Evolutionary conservation across 139 green algal genomes (phyloP).

Genomic region (Yamagishiella unicocca): DNA sequence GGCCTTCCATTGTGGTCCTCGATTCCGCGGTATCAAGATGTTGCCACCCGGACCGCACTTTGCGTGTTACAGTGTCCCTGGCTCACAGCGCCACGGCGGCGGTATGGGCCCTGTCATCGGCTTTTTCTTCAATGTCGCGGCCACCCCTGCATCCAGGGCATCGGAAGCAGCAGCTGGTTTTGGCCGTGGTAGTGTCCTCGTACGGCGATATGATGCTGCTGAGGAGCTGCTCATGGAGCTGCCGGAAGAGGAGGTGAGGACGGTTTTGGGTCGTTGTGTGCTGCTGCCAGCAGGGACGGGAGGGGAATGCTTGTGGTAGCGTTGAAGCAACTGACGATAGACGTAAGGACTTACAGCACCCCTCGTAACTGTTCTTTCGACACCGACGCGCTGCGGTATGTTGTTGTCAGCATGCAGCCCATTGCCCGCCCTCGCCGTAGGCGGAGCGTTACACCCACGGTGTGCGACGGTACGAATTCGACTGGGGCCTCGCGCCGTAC

Average conservation of each 20-base stretch:
- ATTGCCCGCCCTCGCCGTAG: too few species aligned
- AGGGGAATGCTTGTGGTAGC: too few species aligned
- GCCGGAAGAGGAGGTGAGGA: conserved; percentile 75
- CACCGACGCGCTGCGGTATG: too few species aligned
- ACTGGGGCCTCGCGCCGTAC: conserved; percentile 83
- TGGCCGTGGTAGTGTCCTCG: conserved; percentile 54
- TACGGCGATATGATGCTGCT: conserved; percentile 70
- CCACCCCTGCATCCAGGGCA: neutral
- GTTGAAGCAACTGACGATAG: too few species aligned
- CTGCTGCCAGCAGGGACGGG: too few species aligned
- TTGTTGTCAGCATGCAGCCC: too few species aligned
- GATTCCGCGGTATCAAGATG: conserved; percentile 95
- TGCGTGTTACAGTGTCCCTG: conserved; percentile 71
- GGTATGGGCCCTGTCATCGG: conserved; percentile 64
- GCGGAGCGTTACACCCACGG: conserved; percentile 65
- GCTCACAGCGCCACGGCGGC: neutral
- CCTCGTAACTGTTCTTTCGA: too few species aligned
- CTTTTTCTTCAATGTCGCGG: conserved; percentile 64
- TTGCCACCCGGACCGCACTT: conserved; percentile 89
- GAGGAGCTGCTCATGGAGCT: conserved; percentile 74
- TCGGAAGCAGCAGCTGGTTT: neutral
- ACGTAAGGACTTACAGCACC: too few species aligned
- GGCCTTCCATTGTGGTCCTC: conserved; percentile 81
- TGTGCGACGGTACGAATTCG: conserved; percentile 84
- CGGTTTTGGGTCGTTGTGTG: neutral